A percentile compares a stretch with the other conserved stretches of the same genome.
These are phyloP conservation scores for Capsella rubella DNA, from an alignment of 441 rosid genomes.

Conservation along the genomic window DNA sequence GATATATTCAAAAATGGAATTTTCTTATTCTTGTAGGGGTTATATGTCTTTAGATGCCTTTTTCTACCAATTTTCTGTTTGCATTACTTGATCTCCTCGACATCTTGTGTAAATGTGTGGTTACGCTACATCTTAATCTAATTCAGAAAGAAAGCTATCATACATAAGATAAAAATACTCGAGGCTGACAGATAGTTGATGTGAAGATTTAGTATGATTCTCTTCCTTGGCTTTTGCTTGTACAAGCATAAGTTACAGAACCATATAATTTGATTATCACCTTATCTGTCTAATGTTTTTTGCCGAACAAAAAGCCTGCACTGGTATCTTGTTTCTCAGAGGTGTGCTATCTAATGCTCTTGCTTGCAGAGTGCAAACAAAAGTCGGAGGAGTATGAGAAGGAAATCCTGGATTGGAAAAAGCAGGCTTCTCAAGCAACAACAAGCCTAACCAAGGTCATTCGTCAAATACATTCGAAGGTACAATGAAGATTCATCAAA, in stretches of 20 bases:
- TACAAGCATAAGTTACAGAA: slow-evolving; percentile 16
- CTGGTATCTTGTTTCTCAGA: slow-evolving; percentile 25
- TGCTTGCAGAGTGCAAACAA: slow-evolving; percentile 76
- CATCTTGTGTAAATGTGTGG: slow-evolving; percentile 4
- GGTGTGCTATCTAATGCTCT: slow-evolving; percentile 36
- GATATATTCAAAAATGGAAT: slow-evolving; percentile 1
- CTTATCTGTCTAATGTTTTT: slow-evolving; percentile 26
- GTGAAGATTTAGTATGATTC: slow-evolving; percentile 13
- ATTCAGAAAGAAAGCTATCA: slow-evolving; percentile 19
- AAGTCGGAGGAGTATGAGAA: slow-evolving; percentile 93
- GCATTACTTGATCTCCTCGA: slow-evolving; percentile 10
- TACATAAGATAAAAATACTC: not conserved
- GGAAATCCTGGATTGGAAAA: slow-evolving; percentile 92
- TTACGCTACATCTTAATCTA: slow-evolving; percentile 7
- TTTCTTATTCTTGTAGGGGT: slow-evolving; percentile 8
- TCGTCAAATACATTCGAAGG: slow-evolving; percentile 91
- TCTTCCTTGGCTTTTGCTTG: slow-evolving; percentile 22
- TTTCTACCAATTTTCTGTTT: slow-evolving; percentile 9
- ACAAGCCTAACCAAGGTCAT: slow-evolving; percentile 81
- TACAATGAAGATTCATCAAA: slow-evolving; percentile 42
- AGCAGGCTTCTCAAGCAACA: slow-evolving; percentile 80
- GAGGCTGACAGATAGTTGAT: slow-evolving; percentile 2
- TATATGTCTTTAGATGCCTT: not conserved
- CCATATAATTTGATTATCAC: slow-evolving; percentile 22
- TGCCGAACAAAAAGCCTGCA: slow-evolving; percentile 23